These are phyloP conservation scores for Glycine latifolia DNA, from an alignment of 306 rosid species.

Conservation along the genomic window DNA sequence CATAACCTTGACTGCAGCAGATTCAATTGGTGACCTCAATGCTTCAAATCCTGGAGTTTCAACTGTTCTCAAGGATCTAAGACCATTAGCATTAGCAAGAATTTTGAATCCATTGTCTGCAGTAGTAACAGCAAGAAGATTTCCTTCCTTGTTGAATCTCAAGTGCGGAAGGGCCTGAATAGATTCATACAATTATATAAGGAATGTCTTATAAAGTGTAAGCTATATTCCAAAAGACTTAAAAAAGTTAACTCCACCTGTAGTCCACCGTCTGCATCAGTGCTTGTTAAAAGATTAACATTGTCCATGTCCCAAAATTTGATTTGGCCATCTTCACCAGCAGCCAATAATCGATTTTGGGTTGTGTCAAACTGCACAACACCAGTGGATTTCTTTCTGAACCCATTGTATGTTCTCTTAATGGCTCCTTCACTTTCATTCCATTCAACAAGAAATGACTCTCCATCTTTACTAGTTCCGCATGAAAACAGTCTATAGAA, in stretches of 20 bases:
- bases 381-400: conserved; percentile 79
- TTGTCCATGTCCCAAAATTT: conserved; percentile 95
- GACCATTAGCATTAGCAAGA: conserved; percentile 78
- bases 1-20: conserved; percentile 72
- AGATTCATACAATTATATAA: conserved; percentile 43
- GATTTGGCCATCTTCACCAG: conserved; percentile 85
- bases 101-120: conserved; percentile 78
- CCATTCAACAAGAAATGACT: conserved; percentile 89
- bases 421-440: conserved; percentile 86
- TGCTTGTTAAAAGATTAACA: conserved; percentile 55
- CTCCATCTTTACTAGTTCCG: conserved; percentile 94
- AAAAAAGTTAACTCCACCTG: conserved; percentile 58
- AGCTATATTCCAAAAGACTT: conserved; percentile 31
- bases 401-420: conserved; percentile 76
- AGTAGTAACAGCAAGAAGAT: conserved; percentile 85
- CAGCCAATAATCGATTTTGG: conserved; percentile 86
- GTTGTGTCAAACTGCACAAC: conserved; percentile 88
- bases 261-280: conserved; percentile 81
- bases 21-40: conserved; percentile 72
- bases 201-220: conserved; percentile 1
- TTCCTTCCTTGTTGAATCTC: conserved; percentile 88
- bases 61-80: conserved; percentile 62
- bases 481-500: conserved; percentile 82
- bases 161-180: conserved; percentile 81
- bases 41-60: conserved; percentile 76